Evolutionary conservation across 371 early-diverging fungal species (phyloP).

Genomic region (Lichtheimia hyalospora): DNA sequence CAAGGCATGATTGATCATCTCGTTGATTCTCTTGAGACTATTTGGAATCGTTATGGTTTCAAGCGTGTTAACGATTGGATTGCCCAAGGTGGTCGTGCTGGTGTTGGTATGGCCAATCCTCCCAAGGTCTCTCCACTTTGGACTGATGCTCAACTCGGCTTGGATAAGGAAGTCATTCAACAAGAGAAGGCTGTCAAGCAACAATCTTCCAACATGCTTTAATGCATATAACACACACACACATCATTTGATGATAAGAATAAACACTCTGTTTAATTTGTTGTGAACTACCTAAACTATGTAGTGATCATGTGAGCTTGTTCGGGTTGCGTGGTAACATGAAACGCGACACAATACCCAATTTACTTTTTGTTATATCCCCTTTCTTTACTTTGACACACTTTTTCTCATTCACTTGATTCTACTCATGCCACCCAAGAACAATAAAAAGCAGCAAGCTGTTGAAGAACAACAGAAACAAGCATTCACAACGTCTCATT

Average conservation of each 20-base stretch:
- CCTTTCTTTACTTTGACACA: slow-evolving; percentile 1
- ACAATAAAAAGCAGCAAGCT: slow-evolving; percentile 6
- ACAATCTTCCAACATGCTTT: slow-evolving; percentile 9
- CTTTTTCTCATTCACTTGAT: slow-evolving; percentile 6
- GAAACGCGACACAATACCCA: no score
- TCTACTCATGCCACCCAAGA: slow-evolving; percentile 9
- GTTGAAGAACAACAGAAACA: no score
- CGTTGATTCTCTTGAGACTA: slow-evolving; percentile 78
- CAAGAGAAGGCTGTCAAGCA: slow-evolving; percentile 10
- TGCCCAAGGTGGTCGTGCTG: slow-evolving; percentile 83
- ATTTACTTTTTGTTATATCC: no score
- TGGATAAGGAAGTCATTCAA: slow-evolving; percentile 16
- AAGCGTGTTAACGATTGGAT: slow-evolving; percentile 87
- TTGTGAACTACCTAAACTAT: no score
- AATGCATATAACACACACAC: background rate
- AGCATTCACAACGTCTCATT: no score
- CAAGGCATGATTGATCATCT: slow-evolving; percentile 79
- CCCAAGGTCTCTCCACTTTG: slow-evolving; percentile 55
- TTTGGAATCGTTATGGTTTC: slow-evolving; percentile 87
- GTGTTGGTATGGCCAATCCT: slow-evolving; percentile 68
- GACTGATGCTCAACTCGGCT: slow-evolving; percentile 60
- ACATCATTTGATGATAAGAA: no score
- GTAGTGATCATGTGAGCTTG: no score
- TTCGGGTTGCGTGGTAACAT: no score
- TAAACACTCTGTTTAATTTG: no score